These are phyloP conservation scores for Cladorrhinum sp. DNA, from an alignment of 2,329 filamentous ascomycete genomes.

Conservation along the genomic window DNA sequence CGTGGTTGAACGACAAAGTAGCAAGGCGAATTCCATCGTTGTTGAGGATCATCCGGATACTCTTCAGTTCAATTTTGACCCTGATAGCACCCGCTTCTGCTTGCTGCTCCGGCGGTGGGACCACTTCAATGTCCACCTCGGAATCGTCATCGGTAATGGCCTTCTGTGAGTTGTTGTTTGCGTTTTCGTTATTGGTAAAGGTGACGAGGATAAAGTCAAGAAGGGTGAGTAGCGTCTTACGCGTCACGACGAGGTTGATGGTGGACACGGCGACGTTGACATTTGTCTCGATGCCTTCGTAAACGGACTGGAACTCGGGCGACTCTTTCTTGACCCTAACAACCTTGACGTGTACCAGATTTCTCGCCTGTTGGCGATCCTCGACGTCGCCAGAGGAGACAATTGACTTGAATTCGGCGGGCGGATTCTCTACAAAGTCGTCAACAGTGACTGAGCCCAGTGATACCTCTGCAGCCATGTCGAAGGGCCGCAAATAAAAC, in stretches of 20 bases:
- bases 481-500: slow-evolving; percentile 83
- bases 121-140: slow-evolving; percentile 37
- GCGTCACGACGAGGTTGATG: slow-evolving; percentile 91
- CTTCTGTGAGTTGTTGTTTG: slow-evolving; percentile 33
- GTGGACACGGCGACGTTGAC: slow-evolving; percentile 88
- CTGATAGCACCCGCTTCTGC: slow-evolving; percentile 72
- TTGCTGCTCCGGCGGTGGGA: slow-evolving; percentile 36
- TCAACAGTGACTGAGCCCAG: slow-evolving; percentile 85
- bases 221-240: slow-evolving; percentile 86
- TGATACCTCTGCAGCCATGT: slow-evolving; percentile 90
- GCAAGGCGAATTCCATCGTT: slow-evolving; percentile 95
- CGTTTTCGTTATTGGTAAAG: slow-evolving; percentile 61
- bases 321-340: slow-evolving; percentile 85
- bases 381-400: slow-evolving; percentile 76
- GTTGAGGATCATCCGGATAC: slow-evolving; percentile 90
- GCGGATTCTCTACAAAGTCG: slow-evolving; percentile 87
- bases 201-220: slow-evolving; percentile 92
- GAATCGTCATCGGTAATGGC: slow-evolving; percentile 40
- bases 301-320: slow-evolving; percentile 87
- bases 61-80: slow-evolving; percentile 90
- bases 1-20: slow-evolving; percentile 87
- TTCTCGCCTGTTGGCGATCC: slow-evolving; percentile 72
- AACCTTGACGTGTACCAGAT: slow-evolving; percentile 86
- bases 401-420: slow-evolving; percentile 93
- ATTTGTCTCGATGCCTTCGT: slow-evolving; percentile 91